Percentiles rank a stretch among this genome's conserved stretches.
Evolutionary conservation across 805 yeast species (phyloP).

Genomic region (Nakazawaea sp.): DNA sequence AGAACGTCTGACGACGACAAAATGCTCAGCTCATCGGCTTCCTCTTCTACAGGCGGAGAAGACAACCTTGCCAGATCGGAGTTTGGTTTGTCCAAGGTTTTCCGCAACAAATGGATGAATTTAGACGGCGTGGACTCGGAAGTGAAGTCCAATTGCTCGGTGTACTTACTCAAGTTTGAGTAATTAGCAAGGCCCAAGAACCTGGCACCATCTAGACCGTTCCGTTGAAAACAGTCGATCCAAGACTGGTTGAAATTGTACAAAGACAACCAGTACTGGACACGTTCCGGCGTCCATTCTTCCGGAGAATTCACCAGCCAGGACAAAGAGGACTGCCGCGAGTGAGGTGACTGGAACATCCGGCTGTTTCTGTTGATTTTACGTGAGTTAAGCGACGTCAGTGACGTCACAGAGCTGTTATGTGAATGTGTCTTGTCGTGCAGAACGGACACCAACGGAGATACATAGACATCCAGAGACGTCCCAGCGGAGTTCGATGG

Average conservation of each 20-base stretch:
- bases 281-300: constrained; percentile 70
- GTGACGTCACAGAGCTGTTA: constrained; percentile 5
- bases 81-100: constrained; percentile 27
- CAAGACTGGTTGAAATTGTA: constrained; percentile 68
- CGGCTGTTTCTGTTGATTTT: neutral
- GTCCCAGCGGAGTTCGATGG: neutral
- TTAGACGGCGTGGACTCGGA: constrained; percentile 46
- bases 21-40: constrained; percentile 6
- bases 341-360: constrained; percentile 6
- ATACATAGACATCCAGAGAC: neutral
- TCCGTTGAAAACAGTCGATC: constrained; percentile 55
- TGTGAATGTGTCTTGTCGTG: constrained; percentile 6
- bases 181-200: constrained; percentile 66
- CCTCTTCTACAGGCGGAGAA: neutral
- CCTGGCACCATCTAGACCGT: constrained; percentile 52
- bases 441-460: neutral
- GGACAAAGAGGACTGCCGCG: constrained; percentile 18
- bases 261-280: constrained; percentile 58
- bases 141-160: constrained; percentile 31
- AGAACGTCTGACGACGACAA: neutral
- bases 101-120: constrained; percentile 48
- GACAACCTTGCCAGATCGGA: constrained; percentile 9
- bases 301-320: constrained; percentile 49
- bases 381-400: constrained; percentile 1
- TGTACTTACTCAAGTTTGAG: constrained; percentile 32